Conservation (phyloP, 768 basidiomycete genomes). For the Russula vinacea region DNA sequence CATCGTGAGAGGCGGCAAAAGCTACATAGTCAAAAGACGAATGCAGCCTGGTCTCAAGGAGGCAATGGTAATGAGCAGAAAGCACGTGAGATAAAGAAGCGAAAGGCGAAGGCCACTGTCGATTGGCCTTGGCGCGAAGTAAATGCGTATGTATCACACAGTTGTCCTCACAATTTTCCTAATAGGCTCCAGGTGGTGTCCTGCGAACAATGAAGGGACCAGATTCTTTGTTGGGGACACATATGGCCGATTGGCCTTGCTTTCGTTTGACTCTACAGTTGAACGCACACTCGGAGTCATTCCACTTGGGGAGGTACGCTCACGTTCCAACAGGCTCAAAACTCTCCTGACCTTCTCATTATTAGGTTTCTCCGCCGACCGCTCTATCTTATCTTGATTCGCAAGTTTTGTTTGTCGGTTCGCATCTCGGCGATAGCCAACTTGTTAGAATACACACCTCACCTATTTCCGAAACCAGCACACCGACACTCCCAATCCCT, state of each 20-base stretch:
- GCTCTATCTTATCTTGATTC: constrained; percentile 68
- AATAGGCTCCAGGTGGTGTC: constrained; percentile 45
- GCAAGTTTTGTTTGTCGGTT: constrained; percentile 73
- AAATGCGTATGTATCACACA: constrained; percentile 51
- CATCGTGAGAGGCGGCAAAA: constrained; percentile 54
- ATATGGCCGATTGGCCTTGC: constrained; percentile 65
- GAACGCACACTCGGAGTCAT: constrained; percentile 48
- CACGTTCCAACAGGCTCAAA: background rate
- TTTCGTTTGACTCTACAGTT: constrained; percentile 47
- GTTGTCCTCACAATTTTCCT: background rate
- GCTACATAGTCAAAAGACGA: constrained; percentile 50
- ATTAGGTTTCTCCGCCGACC: constrained; percentile 66
- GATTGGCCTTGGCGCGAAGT: constrained; percentile 78
- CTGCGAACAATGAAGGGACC: constrained; percentile 45
- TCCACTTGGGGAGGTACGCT: constrained; percentile 71
- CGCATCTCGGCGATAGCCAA: constrained; percentile 79
- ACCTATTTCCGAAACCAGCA: constrained; percentile 42
- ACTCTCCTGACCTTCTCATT: constrained; percentile 16
- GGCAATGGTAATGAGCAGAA: constrained; percentile 51
- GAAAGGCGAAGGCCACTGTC: constrained; percentile 53
- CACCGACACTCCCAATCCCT: constrained; percentile 53
- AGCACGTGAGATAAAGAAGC: constrained; percentile 50
- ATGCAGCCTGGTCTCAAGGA: constrained; percentile 42
- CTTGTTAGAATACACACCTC: constrained; percentile 55
- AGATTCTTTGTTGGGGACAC: constrained; percentile 65